Evolutionary conservation across 208 protist genomes (phyloP).

Genomic region (Porcisia hertigi): DNA sequence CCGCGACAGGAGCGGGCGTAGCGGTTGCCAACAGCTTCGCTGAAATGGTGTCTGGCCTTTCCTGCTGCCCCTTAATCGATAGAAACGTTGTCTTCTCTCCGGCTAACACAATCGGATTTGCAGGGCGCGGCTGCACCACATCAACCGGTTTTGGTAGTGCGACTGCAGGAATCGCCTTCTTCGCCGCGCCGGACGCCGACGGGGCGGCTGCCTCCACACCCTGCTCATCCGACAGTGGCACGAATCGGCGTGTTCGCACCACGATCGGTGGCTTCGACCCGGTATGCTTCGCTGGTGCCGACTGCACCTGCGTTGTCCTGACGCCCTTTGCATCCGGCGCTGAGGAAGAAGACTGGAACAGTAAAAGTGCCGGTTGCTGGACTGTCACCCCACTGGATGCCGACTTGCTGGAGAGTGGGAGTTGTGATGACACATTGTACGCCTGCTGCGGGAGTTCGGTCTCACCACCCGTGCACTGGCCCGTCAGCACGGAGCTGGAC

Average conservation of each 20-base stretch:
- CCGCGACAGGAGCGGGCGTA: background rate
- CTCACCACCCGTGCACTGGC: background rate
- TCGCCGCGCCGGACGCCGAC: background rate
- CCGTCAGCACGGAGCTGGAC: background rate
- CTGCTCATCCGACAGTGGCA: slow-evolving; percentile 20
- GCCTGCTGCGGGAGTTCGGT: background rate
- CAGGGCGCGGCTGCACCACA: slow-evolving; percentile 13
- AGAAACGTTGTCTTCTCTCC: background rate
- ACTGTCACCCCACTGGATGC: background rate
- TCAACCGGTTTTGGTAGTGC: slow-evolving; percentile 12
- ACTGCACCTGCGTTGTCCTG: slow-evolving; percentile 13
- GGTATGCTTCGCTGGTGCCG: slow-evolving; percentile 19
- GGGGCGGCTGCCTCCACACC: background rate
- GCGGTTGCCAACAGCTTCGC: background rate
- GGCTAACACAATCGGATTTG: background rate
- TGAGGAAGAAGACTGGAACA: background rate
- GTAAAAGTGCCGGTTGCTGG: slow-evolving; percentile 1
- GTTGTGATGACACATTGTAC: background rate
- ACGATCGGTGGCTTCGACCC: slow-evolving; percentile 28
- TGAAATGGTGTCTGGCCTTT: background rate
- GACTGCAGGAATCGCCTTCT: background rate
- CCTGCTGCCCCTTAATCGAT: background rate
- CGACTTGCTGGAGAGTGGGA: no score
- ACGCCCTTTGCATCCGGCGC: slow-evolving; percentile 9
- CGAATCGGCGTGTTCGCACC: slow-evolving; percentile 36